Conservation (phyloP, 108 stramenopile species). For the Pseudonitzschia delicatissima region DNA sequence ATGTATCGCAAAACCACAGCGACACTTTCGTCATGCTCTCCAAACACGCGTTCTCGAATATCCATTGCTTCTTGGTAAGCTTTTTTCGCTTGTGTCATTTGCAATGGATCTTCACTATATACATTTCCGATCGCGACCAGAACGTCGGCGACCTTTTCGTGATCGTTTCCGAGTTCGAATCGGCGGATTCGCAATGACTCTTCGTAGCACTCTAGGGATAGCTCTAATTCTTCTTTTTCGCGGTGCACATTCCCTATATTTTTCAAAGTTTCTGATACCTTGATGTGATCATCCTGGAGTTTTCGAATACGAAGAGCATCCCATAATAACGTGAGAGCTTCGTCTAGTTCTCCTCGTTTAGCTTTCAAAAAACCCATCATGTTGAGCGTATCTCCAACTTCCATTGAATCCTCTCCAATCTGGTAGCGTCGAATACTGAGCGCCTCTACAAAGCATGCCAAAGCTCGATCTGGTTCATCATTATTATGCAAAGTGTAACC, state of each 20-base stretch:
- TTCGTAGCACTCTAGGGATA: slow-evolving; percentile 68
- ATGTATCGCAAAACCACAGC: slow-evolving; percentile 60
- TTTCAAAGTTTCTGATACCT: slow-evolving; percentile 76
- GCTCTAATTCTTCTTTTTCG: slow-evolving; percentile 52
- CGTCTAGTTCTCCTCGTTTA: slow-evolving; percentile 52
- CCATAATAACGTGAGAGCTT: slow-evolving; percentile 49
- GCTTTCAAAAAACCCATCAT: slow-evolving; percentile 75
- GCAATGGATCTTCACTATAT: slow-evolving; percentile 51
- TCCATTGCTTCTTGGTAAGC: slow-evolving; percentile 56
- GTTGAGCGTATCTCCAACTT: slow-evolving; percentile 74
- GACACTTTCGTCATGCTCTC: slow-evolving; percentile 47
- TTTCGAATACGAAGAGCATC: slow-evolving; percentile 71
- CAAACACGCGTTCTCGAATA: slow-evolving; percentile 38
- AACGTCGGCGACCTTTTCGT: slow-evolving; percentile 66
- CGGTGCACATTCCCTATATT: slow-evolving; percentile 77
- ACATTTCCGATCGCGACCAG: slow-evolving; percentile 69
- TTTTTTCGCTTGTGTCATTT: slow-evolving; percentile 49
- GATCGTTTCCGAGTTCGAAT: slow-evolving; percentile 53
- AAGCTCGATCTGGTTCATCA: slow-evolving; percentile 49
- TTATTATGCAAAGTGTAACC: slow-evolving; percentile 65
- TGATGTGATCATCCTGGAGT: slow-evolving; percentile 51
- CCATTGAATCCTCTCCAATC: slow-evolving; percentile 52
- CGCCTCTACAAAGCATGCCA: slow-evolving; percentile 61
- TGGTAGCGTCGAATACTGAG: slow-evolving; percentile 56
- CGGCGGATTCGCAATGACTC: slow-evolving; percentile 62